phyloP scores from a whole-genome alignment of 768 basidiomycete genomes.

The Podaxis carcinomalis region DNA sequence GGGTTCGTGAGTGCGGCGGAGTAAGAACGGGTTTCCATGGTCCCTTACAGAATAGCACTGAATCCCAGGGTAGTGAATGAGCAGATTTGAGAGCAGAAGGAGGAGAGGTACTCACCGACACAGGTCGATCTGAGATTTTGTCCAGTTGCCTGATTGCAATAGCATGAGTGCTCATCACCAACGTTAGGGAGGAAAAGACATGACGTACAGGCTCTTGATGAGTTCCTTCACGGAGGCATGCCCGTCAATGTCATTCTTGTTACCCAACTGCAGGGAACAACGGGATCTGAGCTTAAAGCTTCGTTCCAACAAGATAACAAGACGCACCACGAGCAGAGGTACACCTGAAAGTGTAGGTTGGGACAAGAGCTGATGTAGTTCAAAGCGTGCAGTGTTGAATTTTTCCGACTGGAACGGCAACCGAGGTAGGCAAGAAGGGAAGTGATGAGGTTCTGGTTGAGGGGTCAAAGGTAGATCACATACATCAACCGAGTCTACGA shows the following conservation, averaged over 20 bases:
- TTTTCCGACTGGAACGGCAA: conserved; percentile 55
- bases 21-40: neutral
- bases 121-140: conserved; percentile 74
- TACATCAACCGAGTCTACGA: conserved; percentile 90
- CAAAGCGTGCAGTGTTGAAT: conserved; percentile 79
- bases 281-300: neutral
- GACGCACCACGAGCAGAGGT: conserved; percentile 76
- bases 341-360: conserved; percentile 66
- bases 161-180: neutral
- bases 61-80: neutral
- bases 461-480: conserved; percentile 21
- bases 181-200: neutral
- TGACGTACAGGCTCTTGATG: conserved; percentile 67
- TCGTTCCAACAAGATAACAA: neutral
- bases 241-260: conserved; percentile 84
- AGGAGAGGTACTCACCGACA: conserved; percentile 63
- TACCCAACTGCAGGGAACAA: conserved; percentile 59
- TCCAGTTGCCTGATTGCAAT: conserved; percentile 55
- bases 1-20: conserved; percentile 1
- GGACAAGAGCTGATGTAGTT: conserved; percentile 73
- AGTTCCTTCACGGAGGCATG: conserved; percentile 81
- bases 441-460: neutral
- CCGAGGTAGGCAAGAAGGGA: neutral
- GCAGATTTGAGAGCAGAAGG: neutral
- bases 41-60: conserved; percentile 76